phyloP scores from a whole-genome alignment of 2,329 filamentous ascomycete species.

The Raffaelea albimanens region DNA sequence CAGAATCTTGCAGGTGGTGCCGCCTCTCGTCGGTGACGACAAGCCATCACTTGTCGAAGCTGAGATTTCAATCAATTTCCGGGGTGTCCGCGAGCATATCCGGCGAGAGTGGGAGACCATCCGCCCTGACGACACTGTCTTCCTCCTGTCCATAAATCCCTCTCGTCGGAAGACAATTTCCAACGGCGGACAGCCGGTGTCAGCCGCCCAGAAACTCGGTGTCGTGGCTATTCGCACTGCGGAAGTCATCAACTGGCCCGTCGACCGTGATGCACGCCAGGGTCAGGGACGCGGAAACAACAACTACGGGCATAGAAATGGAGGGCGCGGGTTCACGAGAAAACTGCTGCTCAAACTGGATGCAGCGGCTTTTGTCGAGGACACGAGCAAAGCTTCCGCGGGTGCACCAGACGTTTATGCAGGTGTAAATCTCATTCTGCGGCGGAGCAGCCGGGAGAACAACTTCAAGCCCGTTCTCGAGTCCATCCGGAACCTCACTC shows the following conservation, averaged over 20 bases:
- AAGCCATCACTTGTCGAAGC: constrained; percentile 78
- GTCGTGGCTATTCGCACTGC: constrained; percentile 68
- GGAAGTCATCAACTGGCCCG: constrained; percentile 81
- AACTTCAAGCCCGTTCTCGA: constrained; percentile 94
- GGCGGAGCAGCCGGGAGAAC: constrained; percentile 80
- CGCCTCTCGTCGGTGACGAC: constrained; percentile 71
- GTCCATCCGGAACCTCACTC: constrained; percentile 76
- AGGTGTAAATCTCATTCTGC: constrained; percentile 74
- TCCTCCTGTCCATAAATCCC: constrained; percentile 68
- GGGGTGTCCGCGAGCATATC: constrained; percentile 64
- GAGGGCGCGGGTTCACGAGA: constrained; percentile 36
- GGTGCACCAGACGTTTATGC: constrained; percentile 76
- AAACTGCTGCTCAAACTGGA: constrained; percentile 77
- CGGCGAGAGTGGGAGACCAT: constrained; percentile 85
- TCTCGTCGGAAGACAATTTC: constrained; percentile 38
- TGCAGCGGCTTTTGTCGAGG: constrained; percentile 63
- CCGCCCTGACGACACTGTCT: constrained; percentile 80
- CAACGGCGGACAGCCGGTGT: constrained; percentile 39
- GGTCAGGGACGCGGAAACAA: constrained; percentile 54
- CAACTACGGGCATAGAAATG: constrained; percentile 44
- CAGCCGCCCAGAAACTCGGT: constrained; percentile 52
- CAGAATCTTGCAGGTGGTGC: constrained; percentile 72
- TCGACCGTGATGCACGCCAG: constrained; percentile 35
- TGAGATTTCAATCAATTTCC: constrained; percentile 78
- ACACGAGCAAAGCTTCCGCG: constrained; percentile 55